These are phyloP conservation scores for Eucalyptus sp. DNA, from an alignment of 345 rosid species.

Conservation along the genomic window DNA sequence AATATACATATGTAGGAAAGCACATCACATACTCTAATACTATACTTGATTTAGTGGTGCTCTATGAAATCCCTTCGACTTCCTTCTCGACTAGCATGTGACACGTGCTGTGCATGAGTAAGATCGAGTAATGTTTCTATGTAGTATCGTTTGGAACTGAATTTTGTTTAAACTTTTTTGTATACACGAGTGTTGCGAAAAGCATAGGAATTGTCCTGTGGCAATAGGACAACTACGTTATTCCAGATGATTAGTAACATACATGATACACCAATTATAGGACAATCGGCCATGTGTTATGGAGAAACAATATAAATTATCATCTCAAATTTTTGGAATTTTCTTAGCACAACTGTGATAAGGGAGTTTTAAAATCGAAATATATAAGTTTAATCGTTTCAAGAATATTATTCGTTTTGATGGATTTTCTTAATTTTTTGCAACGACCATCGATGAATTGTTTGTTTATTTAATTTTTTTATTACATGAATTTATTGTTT, in stretches of 20 bases:
- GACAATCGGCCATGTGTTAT: not conserved
- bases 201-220: not conserved
- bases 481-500: not conserved
- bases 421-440: not conserved
- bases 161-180: not conserved
- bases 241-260: not conserved
- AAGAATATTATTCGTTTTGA: not conserved
- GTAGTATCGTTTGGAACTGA: rapidly evolving
- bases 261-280: not conserved
- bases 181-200: not conserved
- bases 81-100: not conserved
- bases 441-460: not conserved
- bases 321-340: not conserved
- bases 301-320: not conserved
- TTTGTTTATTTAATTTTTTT: not conserved
- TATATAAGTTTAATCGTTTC: not conserved
- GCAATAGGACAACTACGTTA: not conserved
- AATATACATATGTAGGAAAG: not conserved
- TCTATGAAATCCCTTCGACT: not conserved
- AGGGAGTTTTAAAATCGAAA: not conserved
- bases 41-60: not conserved
- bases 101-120: not conserved
- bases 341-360: not conserved
- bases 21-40: not conserved
- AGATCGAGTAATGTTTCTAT: not conserved